Percentiles rank a stretch among this genome's conserved stretches.
Conservation (phyloP, 768 basidiomycete genomes). For the Trametes maxima region DNA sequence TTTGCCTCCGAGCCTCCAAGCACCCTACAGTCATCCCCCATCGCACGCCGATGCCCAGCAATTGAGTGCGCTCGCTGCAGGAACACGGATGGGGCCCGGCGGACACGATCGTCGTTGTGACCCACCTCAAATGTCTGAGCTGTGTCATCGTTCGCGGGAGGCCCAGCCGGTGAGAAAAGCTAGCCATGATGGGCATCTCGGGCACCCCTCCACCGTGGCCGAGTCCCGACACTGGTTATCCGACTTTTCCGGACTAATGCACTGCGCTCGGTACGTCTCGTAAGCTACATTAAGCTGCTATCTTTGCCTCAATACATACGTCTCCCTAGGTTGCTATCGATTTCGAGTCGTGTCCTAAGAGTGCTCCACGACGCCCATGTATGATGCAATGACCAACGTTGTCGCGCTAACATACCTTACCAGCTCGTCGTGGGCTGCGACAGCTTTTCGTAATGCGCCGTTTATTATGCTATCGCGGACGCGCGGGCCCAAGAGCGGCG, state of each 20-base stretch:
- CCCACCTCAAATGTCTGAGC: neutral
- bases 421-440: neutral
- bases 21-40: neutral
- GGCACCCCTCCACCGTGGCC: neutral
- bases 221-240: neutral
- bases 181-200: neutral
- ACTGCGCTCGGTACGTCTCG: neutral
- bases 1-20: neutral
- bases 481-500: neutral
- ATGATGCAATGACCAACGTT: too few species aligned
- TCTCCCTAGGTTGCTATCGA: too few species aligned
- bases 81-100: neutral
- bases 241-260: slow-evolving; percentile 11
- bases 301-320: too few species aligned
- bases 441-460: neutral
- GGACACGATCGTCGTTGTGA: neutral
- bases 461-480: neutral
- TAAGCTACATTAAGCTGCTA: slow-evolving; percentile 1
- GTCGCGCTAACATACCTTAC: neutral
- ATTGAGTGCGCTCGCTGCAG: neutral
- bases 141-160: slow-evolving; percentile 13
- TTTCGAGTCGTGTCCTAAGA: neutral
- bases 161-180: slow-evolving; percentile 4
- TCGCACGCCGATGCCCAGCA: neutral
- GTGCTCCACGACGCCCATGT: neutral